Base-by-base conservation (phyloP, 225 moss, liverwort and hornwort species). In the Antitrichia curtipendula region DNA sequence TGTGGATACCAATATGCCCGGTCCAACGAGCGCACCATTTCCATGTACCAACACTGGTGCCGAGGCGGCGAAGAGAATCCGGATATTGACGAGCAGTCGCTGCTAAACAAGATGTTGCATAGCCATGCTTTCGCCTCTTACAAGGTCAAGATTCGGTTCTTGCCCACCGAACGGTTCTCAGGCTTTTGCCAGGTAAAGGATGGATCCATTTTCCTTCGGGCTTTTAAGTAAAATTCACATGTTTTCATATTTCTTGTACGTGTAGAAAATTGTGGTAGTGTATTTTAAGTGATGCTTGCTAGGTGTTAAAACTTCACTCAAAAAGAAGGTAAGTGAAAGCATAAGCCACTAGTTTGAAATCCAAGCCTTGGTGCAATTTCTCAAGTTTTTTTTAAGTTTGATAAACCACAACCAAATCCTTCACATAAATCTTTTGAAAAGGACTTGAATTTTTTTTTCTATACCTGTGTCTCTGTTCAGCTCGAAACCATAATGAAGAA, bases 21-120 rank as follows among this genome's bases (percentile, higher is more conserved):
- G 7, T 94, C 97, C 24, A 98, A 95, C 28, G 47, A 92, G 28
- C 90, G 91, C 24, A 98, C 96, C 29, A 90, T 96, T 40, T 91
- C 90, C n/a, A 92, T 97, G 84, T 98, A 93, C 86, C 93, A 82
- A 85, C 93, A 88, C 64, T 98, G 96, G 98, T 95, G 94, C 38
- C 82, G 82, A 28, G 89, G 90, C 0, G 95, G 98, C 3, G 70
- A 83, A 14, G 40, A 54, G 28, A 92, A 91, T 32, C 92, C 92
- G 0, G 7, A 53, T 12, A 81, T 93, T 9, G 95, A 98, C 36
- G 98, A 98, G 78, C 97, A 98, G 36, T 89, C 93, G 3, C 70
- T 94, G 38, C 88, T 98, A 63, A 93, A 86, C 4, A 25, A 22
- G 34, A 91, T 98, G 71, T 91, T 95, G 32, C 47, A 20, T 38